Conservation (phyloP, 768 basidiomycete species). For the Mycena galericulata region DNA sequence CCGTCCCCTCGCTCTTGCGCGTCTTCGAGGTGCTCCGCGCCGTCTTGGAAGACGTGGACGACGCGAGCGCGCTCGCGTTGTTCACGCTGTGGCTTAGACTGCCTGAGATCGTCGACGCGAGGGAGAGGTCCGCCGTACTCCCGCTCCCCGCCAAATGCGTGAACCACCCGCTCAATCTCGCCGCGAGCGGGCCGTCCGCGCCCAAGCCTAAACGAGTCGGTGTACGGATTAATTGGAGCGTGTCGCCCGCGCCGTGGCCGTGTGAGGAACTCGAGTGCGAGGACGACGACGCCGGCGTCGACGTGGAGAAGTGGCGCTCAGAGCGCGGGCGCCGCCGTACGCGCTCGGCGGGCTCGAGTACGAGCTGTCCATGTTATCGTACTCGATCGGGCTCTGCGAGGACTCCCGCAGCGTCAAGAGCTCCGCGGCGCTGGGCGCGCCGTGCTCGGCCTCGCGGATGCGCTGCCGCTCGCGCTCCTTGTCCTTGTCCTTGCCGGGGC, state of each 20-base stretch:
- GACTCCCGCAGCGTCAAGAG: too few relatives aligned
- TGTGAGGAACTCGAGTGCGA: background rate
- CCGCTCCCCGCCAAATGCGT: constrained; percentile 16
- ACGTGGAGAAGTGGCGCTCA: background rate
- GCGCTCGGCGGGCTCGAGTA: background rate
- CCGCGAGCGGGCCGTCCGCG: constrained; percentile 8
- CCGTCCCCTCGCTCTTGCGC: background rate
- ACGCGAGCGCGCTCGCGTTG: background rate
- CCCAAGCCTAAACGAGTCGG: constrained; percentile 5
- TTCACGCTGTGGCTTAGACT: background rate
- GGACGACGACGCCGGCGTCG: background rate
- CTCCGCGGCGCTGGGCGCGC: too few relatives aligned
- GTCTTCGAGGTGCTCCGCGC: background rate
- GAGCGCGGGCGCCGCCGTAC: background rate
- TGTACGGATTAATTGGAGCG: background rate
- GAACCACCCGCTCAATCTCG: constrained; percentile 21
- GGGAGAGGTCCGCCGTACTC: background rate
- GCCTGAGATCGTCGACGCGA: background rate
- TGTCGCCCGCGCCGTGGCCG: constrained; percentile 5
- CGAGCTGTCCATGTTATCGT: background rate
- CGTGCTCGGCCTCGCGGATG: constrained; percentile 16
- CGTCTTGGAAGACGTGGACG: background rate
- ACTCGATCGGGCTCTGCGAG: background rate
- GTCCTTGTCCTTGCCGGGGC: background rate
- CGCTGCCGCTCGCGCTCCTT: constrained; percentile 24